These are phyloP conservation scores for Clohesyomyces aquaticus DNA, from an alignment of 495 filamentous ascomycete species.

Conservation along the genomic window DNA sequence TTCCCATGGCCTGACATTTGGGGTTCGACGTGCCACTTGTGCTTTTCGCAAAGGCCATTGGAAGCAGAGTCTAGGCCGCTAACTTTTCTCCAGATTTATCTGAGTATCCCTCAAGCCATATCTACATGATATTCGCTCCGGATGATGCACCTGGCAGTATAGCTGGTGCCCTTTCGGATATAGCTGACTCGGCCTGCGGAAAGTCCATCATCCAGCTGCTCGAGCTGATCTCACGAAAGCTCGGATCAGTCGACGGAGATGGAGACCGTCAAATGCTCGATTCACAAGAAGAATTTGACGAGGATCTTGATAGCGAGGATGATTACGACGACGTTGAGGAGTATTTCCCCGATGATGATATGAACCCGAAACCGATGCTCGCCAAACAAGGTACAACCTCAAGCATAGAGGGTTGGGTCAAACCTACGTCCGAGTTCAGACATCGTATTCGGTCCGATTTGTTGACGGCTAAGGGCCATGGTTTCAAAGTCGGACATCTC, in stretches of 20 bases:
- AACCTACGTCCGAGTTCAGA: slow-evolving; percentile 28
- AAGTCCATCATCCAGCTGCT: slow-evolving; percentile 46
- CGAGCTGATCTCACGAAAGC: slow-evolving; percentile 44
- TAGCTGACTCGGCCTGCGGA: slow-evolving; percentile 40
- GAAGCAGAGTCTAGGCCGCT: not conserved
- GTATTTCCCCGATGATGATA: slow-evolving; percentile 35
- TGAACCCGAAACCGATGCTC: slow-evolving; percentile 7
- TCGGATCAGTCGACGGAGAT: slow-evolving; percentile 42
- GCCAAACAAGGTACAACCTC: not conserved
- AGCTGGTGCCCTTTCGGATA: slow-evolving; percentile 53
- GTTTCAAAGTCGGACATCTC: slow-evolving; percentile 74
- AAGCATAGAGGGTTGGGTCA: slow-evolving; percentile 15
- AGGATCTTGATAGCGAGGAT: slow-evolving; percentile 40
- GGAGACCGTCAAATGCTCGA: slow-evolving; percentile 47
- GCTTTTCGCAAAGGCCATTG: no score
- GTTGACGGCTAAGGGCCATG: slow-evolving; percentile 60
- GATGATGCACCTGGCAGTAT: slow-evolving; percentile 55
- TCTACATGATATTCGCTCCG: slow-evolving; percentile 63
- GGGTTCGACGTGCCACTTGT: no score
- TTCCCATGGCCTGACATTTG: no score
- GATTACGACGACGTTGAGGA: slow-evolving; percentile 44
- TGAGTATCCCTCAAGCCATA: slow-evolving; percentile 67
- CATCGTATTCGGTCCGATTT: slow-evolving; percentile 66
- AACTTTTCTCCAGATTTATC: slow-evolving; percentile 53
- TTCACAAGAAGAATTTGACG: slow-evolving; percentile 37